A percentile compares a stretch with the other conserved stretches of the same genome.
These are phyloP conservation scores for Yamadazyma dushanensis DNA, from an alignment of 1,139 yeast genomes.

Conservation along the genomic window DNA sequence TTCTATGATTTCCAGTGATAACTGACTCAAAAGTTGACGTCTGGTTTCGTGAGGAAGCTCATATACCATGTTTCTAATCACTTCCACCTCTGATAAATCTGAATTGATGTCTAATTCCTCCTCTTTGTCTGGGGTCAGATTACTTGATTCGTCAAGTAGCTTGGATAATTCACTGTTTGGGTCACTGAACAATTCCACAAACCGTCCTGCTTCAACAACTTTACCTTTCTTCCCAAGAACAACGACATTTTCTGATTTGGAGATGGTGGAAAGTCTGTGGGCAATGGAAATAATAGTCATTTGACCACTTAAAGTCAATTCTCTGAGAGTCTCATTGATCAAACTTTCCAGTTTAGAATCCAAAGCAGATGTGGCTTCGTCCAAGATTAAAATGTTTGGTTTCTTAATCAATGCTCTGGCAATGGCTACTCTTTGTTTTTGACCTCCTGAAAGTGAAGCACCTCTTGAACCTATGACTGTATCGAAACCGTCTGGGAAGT, in stretches of 20 bases:
- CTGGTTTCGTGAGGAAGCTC: slow-evolving; percentile 39
- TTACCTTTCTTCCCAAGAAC: slow-evolving; percentile 50
- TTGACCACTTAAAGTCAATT: slow-evolving; percentile 55
- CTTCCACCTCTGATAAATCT: slow-evolving; percentile 27
- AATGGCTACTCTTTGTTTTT: slow-evolving; percentile 84
- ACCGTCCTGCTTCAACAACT: slow-evolving; percentile 44
- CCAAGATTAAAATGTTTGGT: slow-evolving; percentile 63
- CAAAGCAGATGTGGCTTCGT: slow-evolving; percentile 79
- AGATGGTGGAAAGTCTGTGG: slow-evolving; percentile 81
- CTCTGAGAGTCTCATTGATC: slow-evolving; percentile 59
- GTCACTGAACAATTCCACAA: slow-evolving; percentile 43
- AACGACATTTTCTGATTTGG: slow-evolving; percentile 54
- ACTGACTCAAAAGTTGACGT: slow-evolving; percentile 30
- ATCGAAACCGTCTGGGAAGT: slow-evolving; percentile 54
- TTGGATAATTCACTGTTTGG: slow-evolving; percentile 46
- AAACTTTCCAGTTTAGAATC: slow-evolving; percentile 72
- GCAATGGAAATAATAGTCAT: slow-evolving; percentile 91
- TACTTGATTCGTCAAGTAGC: slow-evolving; percentile 40
- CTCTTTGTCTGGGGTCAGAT: slow-evolving; percentile 19
- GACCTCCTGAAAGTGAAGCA: slow-evolving; percentile 76
- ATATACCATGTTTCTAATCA: slow-evolving; percentile 34
- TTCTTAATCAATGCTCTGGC: slow-evolving; percentile 75
- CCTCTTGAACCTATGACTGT: slow-evolving; percentile 58
- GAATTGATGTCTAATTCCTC: slow-evolving; percentile 17
- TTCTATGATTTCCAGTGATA: slow-evolving; percentile 26